Evolutionary conservation across 768 basidiomycete genomes (phyloP), one percentile per base, ranked within the genome.

Genomic region (Pleurotus tuoliensis): DNA sequence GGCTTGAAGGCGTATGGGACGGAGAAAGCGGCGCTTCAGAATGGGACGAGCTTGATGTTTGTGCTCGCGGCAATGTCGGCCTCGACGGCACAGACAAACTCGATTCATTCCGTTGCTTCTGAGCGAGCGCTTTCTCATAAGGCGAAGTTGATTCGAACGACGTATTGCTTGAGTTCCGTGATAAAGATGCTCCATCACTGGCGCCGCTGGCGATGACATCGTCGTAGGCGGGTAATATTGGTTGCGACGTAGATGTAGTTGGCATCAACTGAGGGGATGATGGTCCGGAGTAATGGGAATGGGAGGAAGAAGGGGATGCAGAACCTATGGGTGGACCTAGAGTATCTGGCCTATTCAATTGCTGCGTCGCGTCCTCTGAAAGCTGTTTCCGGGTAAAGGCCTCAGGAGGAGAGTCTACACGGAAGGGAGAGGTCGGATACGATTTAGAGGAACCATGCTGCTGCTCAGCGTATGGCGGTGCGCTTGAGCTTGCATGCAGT

Each of bases 351-450:
- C 37, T 27, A 40, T 34, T 41, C 5, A 8, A 18, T 18, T 11
- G n/a, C 38, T 16, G 20, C 11, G 13, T 39, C 34, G 37, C 43
- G 20, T 55, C 54, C 11, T 44, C 54, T 13, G 30, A 7, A 3
- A 67, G 67, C 7, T 74, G 56, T 47, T 59, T 64, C 12, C 76
- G 73, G 39, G 79, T 77, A 45, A 77, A 68, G 0, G 72, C 77
- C 58, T 79, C 80, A 57, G 30, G 30, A 34, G 30, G 8, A 34
- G 30, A 34, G 11, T 34, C 30, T 11, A 34, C 30, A 34, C 30
- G 30, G 30, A 34, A 34, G 9, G 30, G 59, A 4, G 25, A 37
- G 11, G 24, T 25, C 27, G 53, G 8, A 25, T 45, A 16, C 12
- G 16, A 13, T 34, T n/a, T 8, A 37, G 48, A 50, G 18, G 48